Percentiles rank a stretch among this genome's conserved stretches.
phyloP scores from a whole-genome alignment of 1,284 basidiomycete species.

The Sanghuangporus sanghuang region DNA sequence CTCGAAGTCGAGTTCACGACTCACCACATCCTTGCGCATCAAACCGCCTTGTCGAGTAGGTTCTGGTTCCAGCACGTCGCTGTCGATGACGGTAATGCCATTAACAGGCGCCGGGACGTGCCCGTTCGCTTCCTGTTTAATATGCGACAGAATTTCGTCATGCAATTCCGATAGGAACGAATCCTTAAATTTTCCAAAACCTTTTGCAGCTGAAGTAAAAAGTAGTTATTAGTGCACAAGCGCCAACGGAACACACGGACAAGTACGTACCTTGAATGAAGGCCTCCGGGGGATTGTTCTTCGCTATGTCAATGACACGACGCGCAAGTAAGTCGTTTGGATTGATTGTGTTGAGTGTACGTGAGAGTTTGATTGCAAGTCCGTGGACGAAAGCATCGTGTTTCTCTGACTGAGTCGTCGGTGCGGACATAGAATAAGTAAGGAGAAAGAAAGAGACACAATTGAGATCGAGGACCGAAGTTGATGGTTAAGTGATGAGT shows the following conservation, averaged over 20 bases:
- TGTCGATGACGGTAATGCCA: slow-evolving; percentile 76
- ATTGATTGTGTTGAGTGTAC: slow-evolving; percentile 73
- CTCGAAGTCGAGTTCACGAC: slow-evolving; percentile 21
- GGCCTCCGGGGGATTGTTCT: slow-evolving; percentile 55
- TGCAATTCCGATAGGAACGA: slow-evolving; percentile 55
- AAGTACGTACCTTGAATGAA: slow-evolving; percentile 53
- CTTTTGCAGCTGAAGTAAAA: slow-evolving; percentile 52
- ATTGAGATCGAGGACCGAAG: neutral
- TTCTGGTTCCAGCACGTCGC: slow-evolving; percentile 79
- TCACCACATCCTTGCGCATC: slow-evolving; percentile 60
- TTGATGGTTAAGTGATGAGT: neutral
- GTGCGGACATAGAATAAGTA: slow-evolving; percentile 5
- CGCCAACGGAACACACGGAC: neutral
- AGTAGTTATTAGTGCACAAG: neutral
- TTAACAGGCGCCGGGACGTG: slow-evolving; percentile 50
- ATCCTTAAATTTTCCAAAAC: slow-evolving; percentile 84
- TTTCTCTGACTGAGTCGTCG: slow-evolving; percentile 12
- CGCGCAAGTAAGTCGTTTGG: slow-evolving; percentile 80
- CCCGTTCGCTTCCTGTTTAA: slow-evolving; percentile 57
- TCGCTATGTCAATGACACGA: slow-evolving; percentile 77
- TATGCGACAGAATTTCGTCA: slow-evolving; percentile 54
- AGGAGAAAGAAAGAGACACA: neutral
- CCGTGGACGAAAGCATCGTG: slow-evolving; percentile 65
- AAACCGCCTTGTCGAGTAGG: slow-evolving; percentile 72
- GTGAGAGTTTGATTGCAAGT: slow-evolving; percentile 75